Percentiles rank a stretch among this genome's conserved stretches.
Evolutionary conservation across 31 red algal genomes (phyloP).

Genomic region (Bonnemaisonia californica): DNA sequence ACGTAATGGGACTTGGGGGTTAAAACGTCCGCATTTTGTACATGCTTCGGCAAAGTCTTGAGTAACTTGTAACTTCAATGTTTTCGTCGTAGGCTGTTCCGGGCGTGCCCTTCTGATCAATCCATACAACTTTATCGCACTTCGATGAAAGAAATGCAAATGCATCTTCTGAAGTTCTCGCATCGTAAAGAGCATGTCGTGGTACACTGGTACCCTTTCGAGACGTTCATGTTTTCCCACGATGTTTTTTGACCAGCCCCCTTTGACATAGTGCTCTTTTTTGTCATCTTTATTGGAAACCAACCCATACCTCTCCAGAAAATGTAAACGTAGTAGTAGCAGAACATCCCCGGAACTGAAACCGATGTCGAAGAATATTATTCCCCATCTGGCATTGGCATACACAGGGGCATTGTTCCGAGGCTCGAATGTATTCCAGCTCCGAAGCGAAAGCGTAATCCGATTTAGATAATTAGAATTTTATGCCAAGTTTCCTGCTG

Average conservation of each 20-base stretch:
- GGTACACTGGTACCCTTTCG: not conserved
- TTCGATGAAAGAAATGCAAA: constrained; percentile 15
- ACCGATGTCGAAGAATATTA: too few species aligned
- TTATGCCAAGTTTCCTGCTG: not conserved
- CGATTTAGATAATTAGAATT: too few species aligned
- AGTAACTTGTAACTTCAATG: not conserved
- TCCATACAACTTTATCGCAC: constrained; percentile 7
- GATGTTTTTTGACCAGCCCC: too few species aligned
- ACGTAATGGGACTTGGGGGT: not conserved
- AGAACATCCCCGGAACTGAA: too few species aligned
- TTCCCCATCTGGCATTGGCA: too few species aligned
- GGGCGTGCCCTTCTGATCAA: not conserved
- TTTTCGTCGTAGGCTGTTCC: not conserved
- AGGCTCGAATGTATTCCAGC: too few species aligned
- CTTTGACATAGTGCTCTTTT: too few species aligned
- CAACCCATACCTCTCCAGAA: not conserved
- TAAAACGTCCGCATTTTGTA: not conserved
- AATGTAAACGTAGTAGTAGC: too few species aligned
- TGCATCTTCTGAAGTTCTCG: not conserved
- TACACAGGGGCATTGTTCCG: too few species aligned
- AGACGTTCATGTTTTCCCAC: not conserved
- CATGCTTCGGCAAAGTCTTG: not conserved
- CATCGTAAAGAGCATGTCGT: constrained; percentile 1
- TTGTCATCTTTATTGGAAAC: constrained; percentile 1
- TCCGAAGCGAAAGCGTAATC: too few species aligned